Conservation (phyloP, 352 stramenopile species). For the Phytophthora multivora region DNA sequence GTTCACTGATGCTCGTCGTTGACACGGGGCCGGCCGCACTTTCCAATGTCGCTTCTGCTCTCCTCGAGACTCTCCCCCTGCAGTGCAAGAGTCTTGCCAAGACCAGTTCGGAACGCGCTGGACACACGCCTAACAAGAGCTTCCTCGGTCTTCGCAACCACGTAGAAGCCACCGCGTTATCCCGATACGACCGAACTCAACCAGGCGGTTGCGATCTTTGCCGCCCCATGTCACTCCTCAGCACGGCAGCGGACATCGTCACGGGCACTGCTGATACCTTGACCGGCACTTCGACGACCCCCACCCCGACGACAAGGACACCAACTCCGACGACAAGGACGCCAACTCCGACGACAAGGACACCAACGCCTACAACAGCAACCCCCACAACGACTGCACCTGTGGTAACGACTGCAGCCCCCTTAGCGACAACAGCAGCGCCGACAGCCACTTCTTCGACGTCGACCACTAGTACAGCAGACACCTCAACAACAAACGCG, state of each 20-base stretch:
- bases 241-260: conserved; percentile 21
- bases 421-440: conserved; percentile 5
- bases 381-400: conserved; percentile 9
- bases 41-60: conserved; percentile 31
- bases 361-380: conserved; percentile 14
- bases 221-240: conserved; percentile 25
- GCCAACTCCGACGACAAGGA: conserved; percentile 12
- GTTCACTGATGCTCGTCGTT: conserved; percentile 21
- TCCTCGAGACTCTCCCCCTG: neutral
- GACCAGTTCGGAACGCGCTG: conserved; percentile 26
- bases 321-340: conserved; percentile 18
- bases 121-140: conserved; percentile 15
- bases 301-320: conserved; percentile 9
- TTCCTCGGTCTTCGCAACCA: neutral
- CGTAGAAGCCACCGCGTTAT: neutral
- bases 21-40: conserved; percentile 13
- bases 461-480: conserved; percentile 2
- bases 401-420: neutral
- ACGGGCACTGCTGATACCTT: conserved; percentile 21
- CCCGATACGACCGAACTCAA: conserved; percentile 14
- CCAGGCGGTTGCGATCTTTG: conserved; percentile 8
- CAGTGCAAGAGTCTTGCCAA: too few species aligned
- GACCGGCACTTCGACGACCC: conserved; percentile 11
- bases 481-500: conserved; percentile 12
- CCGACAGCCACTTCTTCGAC: conserved; percentile 7